Evolutionary conservation across 2,329 filamentous ascomycete genomes (phyloP), one percentile per base, ranked within the genome.

Genomic region (Nigrospora osmanthi): DNA sequence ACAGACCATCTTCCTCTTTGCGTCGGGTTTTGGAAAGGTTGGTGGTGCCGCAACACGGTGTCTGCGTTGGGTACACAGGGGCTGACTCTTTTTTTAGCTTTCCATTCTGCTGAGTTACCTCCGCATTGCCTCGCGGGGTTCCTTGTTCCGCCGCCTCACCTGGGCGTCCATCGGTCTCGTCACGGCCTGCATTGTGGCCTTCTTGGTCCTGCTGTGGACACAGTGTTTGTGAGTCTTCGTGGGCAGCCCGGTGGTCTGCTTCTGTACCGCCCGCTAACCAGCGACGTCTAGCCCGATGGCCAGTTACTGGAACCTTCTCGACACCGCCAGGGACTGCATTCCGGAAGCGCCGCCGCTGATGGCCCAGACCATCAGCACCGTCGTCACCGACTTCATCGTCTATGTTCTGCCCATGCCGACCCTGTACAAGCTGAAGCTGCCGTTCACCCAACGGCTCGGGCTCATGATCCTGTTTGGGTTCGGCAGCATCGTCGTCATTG

Each of bases 41-140:
- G 34, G 34, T 35, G 15, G 5, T 35, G 34, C 15, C 15, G n/a
- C 6, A 16, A 9, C 34, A 35, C 12, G 11, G 13, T 10, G 11
- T n/a, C 34, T 35, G 34, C 4, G 15, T 16, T 9, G 11, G 34
- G n/a, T 6, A 12, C 13, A 28, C 23, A n/a, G 23, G 14, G 6
- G 15, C 34, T 35, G 34, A 35, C 34, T 35, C 34, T 35, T 16
- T 35, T 10, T 63, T 17, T 70, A 70, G 47, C 44, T 63, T 3
- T 70, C 67, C 3, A 70, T 70, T 33, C 58, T 70, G 2, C 44
- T 60, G 4, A 65, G 62, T 32, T 70, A 70, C 46, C 54, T 69
- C 3, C 57, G 67, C 13, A 62, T 70, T 16, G 66, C 64, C 2
- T 59, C 59, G 0, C 38, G 46, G 14, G 49, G 54, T 4, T 60